Percentiles rank a stretch among this genome's conserved stretches.
These are phyloP conservation scores for Dalechampia spathulata DNA, from an alignment of 441 rosid species.

Conservation along the genomic window DNA sequence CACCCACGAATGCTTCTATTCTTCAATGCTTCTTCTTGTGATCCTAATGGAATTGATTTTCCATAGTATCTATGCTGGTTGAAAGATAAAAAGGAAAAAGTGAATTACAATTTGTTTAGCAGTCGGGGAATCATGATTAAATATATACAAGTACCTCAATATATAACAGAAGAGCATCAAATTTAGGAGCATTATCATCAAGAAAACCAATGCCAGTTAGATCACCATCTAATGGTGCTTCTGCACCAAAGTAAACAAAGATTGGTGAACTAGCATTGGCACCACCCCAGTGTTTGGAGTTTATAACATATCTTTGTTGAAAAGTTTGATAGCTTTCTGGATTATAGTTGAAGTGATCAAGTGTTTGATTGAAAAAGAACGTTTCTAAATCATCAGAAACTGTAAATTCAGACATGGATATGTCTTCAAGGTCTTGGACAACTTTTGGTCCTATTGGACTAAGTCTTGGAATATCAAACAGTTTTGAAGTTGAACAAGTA, in stretches of 20 bases:
- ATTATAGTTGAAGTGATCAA: conserved; percentile 64
- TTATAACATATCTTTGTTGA: conserved; percentile 44
- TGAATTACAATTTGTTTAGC: no score
- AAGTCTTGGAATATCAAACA: conserved; percentile 25
- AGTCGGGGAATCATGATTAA: not conserved
- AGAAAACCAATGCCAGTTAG: conserved; percentile 28
- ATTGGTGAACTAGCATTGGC: conserved; percentile 47
- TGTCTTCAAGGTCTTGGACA: conserved; percentile 3
- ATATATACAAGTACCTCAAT: conserved; percentile 42
- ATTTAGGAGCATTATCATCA: conserved; percentile 35
- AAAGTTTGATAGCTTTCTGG: conserved; percentile 57
- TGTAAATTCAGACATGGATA: not conserved
- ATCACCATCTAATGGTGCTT: conserved; percentile 31
- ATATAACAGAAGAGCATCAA: conserved; percentile 48
- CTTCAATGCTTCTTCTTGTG: conserved; percentile 35
- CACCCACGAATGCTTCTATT: conserved; percentile 49
- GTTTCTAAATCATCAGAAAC: conserved; percentile 27
- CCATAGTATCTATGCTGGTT: conserved; percentile 83
- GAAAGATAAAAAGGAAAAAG: no score
- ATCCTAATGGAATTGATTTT: conserved; percentile 48
- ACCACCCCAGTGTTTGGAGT: conserved; percentile 56
- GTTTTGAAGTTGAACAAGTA: conserved; percentile 6
- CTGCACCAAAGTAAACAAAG: conserved; percentile 55
- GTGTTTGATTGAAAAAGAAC: conserved; percentile 41
- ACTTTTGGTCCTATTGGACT: conserved; percentile 22